Conservation (phyloP, 148 eudicot genomes). For the Persicaria maculosa region DNA sequence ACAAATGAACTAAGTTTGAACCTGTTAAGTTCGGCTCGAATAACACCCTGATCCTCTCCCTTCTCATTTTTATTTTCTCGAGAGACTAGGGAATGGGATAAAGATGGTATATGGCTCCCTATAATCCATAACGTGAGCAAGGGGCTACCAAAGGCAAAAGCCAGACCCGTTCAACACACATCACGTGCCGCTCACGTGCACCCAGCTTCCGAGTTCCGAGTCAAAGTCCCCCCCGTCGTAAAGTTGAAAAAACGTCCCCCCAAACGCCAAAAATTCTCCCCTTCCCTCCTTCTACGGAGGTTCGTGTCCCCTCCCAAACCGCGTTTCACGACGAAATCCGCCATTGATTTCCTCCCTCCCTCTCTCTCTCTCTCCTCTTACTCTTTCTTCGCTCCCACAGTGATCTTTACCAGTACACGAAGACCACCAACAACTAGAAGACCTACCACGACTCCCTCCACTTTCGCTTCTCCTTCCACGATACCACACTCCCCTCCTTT, state of each 20-base stretch:
- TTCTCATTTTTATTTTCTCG: too few relatives aligned
- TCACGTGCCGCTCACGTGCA: constrained; percentile 7
- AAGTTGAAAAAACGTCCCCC: not conserved
- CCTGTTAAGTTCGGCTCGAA: too few relatives aligned
- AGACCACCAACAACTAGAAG: not conserved
- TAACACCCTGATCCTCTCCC: too few relatives aligned
- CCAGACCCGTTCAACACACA: not conserved
- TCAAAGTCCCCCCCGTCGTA: constrained; percentile 4
- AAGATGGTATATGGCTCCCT: too few relatives aligned
- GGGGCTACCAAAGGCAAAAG: not conserved
- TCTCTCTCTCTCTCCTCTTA: not conserved
- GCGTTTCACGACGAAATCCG: constrained; percentile 11
- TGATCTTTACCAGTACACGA: not conserved
- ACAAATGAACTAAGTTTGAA: too few relatives aligned
- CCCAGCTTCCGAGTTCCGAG: not conserved
- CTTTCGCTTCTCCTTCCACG: not conserved
- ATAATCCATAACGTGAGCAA: not conserved
- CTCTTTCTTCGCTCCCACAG: constrained; percentile 8
- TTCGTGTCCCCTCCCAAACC: not conserved
- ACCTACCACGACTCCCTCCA: not conserved
- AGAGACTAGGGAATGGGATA: too few relatives aligned
- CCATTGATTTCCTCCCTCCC: not conserved
- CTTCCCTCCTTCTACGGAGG: constrained; percentile 7
- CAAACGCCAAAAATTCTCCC: not conserved
- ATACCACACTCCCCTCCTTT: not conserved